phyloP scores from a whole-genome alignment of 2,329 filamentous ascomycete genomes.

The Whalleya microplaca region DNA sequence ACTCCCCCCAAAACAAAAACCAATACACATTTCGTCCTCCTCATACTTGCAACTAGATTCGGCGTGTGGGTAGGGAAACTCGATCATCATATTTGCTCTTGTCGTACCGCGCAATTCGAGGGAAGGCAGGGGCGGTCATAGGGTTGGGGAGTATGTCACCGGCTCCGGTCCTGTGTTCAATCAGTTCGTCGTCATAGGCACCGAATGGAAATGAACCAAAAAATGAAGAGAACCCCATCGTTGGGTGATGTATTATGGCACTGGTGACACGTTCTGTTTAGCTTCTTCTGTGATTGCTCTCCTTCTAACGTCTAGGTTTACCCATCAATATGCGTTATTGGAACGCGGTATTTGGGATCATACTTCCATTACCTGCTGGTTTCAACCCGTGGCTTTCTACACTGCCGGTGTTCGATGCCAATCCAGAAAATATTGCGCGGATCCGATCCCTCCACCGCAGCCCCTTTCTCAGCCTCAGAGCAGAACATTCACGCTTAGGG shows the following conservation, averaged over 20 bases:
- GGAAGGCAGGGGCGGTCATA: constrained; percentile 37
- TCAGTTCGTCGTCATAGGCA: constrained; percentile 39
- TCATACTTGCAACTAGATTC: constrained; percentile 41
- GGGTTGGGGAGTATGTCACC: constrained; percentile 35
- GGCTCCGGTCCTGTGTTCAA: constrained; percentile 41
- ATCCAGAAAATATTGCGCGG: too few species aligned
- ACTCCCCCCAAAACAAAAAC: constrained; percentile 36
- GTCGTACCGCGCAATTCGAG: constrained; percentile 38
- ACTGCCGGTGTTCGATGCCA: too few species aligned
- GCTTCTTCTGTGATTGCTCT: not conserved
- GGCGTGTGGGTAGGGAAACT: constrained; percentile 42
- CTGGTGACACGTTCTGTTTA: not conserved
- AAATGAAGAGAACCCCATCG: not conserved
- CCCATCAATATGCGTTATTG: too few species aligned
- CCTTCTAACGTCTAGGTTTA: not conserved
- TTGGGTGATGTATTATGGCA: not conserved
- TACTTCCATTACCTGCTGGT: too few species aligned
- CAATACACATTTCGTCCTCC: constrained; percentile 34
- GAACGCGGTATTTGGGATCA: too few species aligned
- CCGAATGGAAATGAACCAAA: constrained; percentile 42
- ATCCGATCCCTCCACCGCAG: too few species aligned
- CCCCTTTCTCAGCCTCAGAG: too few species aligned
- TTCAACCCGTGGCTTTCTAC: too few species aligned
- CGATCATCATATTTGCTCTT: constrained; percentile 40
- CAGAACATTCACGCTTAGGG: too few species aligned